A percentile compares a stretch with the other conserved stretches of the same genome.
These are phyloP conservation scores for Rhodotorula kratochvilovae DNA, from an alignment of 768 basidiomycete species.

Conservation along the genomic window DNA sequence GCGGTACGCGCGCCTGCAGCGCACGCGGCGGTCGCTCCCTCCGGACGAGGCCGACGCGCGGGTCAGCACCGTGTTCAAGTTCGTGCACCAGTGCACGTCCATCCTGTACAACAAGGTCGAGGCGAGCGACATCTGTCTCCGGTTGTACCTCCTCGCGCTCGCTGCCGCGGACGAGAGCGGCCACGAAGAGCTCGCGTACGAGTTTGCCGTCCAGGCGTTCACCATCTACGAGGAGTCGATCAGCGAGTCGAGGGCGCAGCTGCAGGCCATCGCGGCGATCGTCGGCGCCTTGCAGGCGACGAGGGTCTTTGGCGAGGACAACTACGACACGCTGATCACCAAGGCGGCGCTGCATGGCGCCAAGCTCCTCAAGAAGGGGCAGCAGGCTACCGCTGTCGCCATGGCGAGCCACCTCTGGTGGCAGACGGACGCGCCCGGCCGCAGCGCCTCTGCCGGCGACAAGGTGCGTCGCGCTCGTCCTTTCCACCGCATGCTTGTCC, in stretches of 20 bases:
- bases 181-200: slow-evolving; percentile 93
- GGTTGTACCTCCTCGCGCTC: slow-evolving; percentile 89
- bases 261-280: slow-evolving; percentile 94
- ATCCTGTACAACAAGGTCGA: slow-evolving; percentile 91
- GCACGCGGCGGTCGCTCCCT: slow-evolving; percentile 4
- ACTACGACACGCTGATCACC: slow-evolving; percentile 95
- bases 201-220: slow-evolving; percentile 93
- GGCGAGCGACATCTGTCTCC: slow-evolving; percentile 76
- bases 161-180: slow-evolving; percentile 92
- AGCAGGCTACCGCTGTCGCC: slow-evolving; percentile 90
- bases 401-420: slow-evolving; percentile 98
- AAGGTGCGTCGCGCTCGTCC: slow-evolving; percentile 48
- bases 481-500: no score
- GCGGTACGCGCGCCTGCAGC: slow-evolving; percentile 54
- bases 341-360: slow-evolving; percentile 98
- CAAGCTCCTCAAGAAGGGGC: slow-evolving; percentile 94
- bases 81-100: slow-evolving; percentile 83
- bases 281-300: slow-evolving; percentile 85
- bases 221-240: slow-evolving; percentile 97
- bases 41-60: slow-evolving; percentile 70
- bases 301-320: slow-evolving; percentile 85
- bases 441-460: slow-evolving; percentile 49
- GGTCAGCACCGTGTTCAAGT: slow-evolving; percentile 84
- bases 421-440: slow-evolving; percentile 64
- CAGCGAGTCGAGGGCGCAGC: slow-evolving; percentile 87